These are phyloP conservation scores for Globisporangium recalcitrans DNA, from an alignment of 352 stramenopile species.

Conservation along the genomic window DNA sequence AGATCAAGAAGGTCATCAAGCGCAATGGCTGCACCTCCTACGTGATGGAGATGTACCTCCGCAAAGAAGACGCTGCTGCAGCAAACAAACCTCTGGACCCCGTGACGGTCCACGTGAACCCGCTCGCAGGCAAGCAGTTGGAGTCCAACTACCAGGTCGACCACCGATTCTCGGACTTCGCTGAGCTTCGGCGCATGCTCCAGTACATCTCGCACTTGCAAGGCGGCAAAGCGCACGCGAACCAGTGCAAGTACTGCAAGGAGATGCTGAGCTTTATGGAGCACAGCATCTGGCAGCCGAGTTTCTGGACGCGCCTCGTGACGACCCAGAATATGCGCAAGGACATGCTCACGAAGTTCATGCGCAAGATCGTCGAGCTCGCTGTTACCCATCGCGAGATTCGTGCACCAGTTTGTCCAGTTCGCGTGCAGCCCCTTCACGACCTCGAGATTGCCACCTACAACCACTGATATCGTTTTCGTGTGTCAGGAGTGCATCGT, in stretches of 20 bases:
- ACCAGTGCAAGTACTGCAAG: constrained; percentile 1
- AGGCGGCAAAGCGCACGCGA: constrained; percentile 6
- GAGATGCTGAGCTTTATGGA: constrained; percentile 7
- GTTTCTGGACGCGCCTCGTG: constrained; percentile 3
- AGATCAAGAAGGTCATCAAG: constrained; percentile 14
- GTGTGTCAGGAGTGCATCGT: no score
- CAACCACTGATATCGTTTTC: no score
- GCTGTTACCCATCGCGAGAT: not conserved
- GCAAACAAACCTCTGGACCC: not conserved
- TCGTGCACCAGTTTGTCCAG: not conserved
- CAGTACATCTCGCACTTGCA: constrained; percentile 7
- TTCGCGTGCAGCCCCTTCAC: not conserved
- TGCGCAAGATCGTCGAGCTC: constrained; percentile 6
- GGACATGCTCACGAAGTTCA: constrained; percentile 8
- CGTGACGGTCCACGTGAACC: constrained; percentile 2
- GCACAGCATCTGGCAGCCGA: constrained; percentile 7
- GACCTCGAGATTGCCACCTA: no score
- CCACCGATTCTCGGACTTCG: constrained; percentile 14
- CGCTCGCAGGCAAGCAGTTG: constrained; percentile 4
- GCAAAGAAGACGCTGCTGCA: not conserved
- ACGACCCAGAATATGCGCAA: constrained; percentile 7
- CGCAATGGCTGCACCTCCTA: constrained; percentile 11
- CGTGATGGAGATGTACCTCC: constrained; percentile 17
- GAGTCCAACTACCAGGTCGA: constrained; percentile 21
- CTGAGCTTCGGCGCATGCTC: constrained; percentile 8